Evolutionary conservation across 1,284 basidiomycete genomes (phyloP).

Genomic region (Salmacisia buchloeana): DNA sequence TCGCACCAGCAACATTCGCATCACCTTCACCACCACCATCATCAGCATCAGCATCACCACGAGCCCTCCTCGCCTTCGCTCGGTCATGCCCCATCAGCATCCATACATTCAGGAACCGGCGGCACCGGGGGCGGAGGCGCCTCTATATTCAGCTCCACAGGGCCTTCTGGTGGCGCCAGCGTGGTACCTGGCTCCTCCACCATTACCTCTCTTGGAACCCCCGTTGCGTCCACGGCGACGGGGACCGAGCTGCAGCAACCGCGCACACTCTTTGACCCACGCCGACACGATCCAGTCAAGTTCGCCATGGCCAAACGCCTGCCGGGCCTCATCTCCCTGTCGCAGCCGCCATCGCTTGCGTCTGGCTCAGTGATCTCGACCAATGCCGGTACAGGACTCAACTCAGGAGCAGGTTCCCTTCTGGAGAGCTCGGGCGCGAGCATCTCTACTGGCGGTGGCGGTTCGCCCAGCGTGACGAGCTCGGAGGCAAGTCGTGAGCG

Average conservation of each 20-base stretch:
- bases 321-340: constrained; percentile 2
- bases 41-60: too few species aligned
- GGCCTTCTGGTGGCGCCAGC: not conserved
- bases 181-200: not conserved
- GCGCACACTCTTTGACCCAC: constrained; percentile 66
- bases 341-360: not conserved
- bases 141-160: not conserved
- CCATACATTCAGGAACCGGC: not conserved
- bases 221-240: too few species aligned
- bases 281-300: constrained; percentile 73
- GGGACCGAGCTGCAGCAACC: not conserved
- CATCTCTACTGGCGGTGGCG: not conserved
- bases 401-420: not conserved
- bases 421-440: not conserved
- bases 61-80: too few species aligned
- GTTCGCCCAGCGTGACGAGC: constrained; percentile 3
- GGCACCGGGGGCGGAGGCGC: not conserved
- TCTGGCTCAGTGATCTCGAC: constrained; percentile 4
- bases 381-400: constrained; percentile 10
- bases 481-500: constrained; percentile 5
- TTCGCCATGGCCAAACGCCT: constrained; percentile 24
- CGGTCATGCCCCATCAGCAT: too few species aligned
- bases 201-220: not conserved
- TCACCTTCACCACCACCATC: not conserved
- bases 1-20: too few species aligned